Conservation (phyloP, 495 filamentous ascomycete genomes). For the Jackrogersella minutella region DNA sequence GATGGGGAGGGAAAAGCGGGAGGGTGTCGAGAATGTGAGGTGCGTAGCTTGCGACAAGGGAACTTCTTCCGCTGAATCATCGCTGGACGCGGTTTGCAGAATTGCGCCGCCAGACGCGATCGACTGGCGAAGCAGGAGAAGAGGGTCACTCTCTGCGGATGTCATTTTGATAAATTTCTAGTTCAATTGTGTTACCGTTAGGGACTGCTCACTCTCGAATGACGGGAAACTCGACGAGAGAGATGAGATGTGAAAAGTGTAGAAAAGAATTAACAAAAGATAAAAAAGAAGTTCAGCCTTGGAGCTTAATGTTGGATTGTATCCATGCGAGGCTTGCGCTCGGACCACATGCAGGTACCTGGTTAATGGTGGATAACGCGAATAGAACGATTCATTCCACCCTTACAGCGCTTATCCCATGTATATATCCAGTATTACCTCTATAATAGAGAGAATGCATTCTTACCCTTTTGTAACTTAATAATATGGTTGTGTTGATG, state of each 20-base stretch:
- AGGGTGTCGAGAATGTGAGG: constrained; percentile 74
- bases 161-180: constrained; percentile 45
- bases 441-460: no score
- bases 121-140: constrained; percentile 79
- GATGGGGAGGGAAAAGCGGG: constrained; percentile 73
- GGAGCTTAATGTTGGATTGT: constrained; percentile 1
- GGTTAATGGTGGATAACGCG: not conserved
- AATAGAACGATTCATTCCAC: not conserved
- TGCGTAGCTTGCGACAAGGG: constrained; percentile 78
- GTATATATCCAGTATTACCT: no score
- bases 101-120: constrained; percentile 73
- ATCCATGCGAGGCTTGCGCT: not conserved
- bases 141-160: constrained; percentile 66
- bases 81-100: constrained; percentile 71
- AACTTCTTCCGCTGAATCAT: constrained; percentile 55
- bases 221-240: not conserved
- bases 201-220: not conserved
- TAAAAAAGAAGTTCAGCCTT: constrained; percentile 12
- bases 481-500: no score
- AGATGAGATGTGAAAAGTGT: constrained; percentile 1
- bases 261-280: not conserved
- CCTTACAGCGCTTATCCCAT: not conserved
- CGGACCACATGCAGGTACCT: not conserved
- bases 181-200: constrained; percentile 3
- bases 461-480: no score